These are phyloP conservation scores for Solanum verrucosum DNA, from an alignment of 257 asterid species.

Conservation along the genomic window DNA sequence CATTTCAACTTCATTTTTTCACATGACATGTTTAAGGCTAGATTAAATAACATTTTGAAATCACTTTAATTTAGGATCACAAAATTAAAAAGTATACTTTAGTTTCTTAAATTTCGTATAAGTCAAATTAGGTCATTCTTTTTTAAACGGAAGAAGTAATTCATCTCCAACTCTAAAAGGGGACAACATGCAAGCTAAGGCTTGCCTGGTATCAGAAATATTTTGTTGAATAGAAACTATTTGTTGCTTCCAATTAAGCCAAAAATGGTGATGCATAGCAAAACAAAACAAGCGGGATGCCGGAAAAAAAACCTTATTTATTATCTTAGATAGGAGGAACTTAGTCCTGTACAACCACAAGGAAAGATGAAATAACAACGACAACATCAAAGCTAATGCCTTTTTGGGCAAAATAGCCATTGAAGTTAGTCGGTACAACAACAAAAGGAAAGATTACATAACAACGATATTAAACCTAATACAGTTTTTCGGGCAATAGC, in stretches of 20 bases:
- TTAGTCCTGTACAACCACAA: neutral
- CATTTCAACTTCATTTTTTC: no score
- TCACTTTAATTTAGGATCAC: no score
- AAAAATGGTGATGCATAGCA: neutral
- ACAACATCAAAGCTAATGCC: neutral
- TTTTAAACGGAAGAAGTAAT: no score
- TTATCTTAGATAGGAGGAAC: neutral
- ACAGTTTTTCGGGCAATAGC: neutral
- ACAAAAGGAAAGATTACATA: neutral
- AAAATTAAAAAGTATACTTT: no score
- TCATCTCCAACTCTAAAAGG: neutral
- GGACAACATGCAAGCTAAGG: neutral
- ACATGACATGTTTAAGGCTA: no score
- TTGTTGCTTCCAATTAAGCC: neutral
- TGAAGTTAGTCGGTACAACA: neutral
- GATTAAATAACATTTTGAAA: no score
- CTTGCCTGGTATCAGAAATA: no score
- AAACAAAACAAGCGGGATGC: neutral
- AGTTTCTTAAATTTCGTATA: no score
- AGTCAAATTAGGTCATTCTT: no score
- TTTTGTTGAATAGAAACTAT: no score
- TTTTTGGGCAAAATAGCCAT: neutral
- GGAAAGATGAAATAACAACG: neutral
- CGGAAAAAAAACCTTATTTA: neutral
- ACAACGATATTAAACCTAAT: neutral